Evolutionary conservation across 2,329 filamentous ascomycete genomes (phyloP), one percentile per base, ranked within the genome.

Genomic region (Didymellaceae sp.): DNA sequence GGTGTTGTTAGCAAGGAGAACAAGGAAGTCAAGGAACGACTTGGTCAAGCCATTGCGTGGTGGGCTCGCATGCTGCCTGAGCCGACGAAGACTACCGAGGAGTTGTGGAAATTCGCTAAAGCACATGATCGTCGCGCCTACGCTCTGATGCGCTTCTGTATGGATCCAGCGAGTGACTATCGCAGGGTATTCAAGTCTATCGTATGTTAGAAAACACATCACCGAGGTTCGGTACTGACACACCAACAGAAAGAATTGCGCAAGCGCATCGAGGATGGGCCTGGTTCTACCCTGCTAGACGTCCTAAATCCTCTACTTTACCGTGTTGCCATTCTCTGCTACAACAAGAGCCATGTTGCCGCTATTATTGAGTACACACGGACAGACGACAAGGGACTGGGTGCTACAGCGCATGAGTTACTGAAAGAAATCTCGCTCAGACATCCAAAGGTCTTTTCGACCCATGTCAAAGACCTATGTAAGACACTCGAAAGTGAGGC

Each of bases 311-410:
- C 91, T 5, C 79, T 99, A 13, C 78, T 97, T 4, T 96, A 96
- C 69, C 86, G 91, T 33, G 87, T 87, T 45, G 88, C 90, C 25
- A 86, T 90, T 50, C 81, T 99, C 57, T 83, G 96, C 59, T 97
- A 95, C 77, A 99, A 97, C 76, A 87, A 90, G 66, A 97, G 93
- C 69, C 92, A 99, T 69, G 86, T 99, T 14, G 86, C 92, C 3
- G 86, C 90, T 0, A 93, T 97, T 56, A 90, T 97, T 78, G 87
- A 91, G 50, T 89, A 88, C 65, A 91, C 92, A 9, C 87, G 91
- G 64, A 92, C 86, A 8, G 88, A 97, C 66, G 88, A 92, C 65
- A 85, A 89, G 39, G 87, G 86, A 0, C 79, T 97, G 39, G 90
- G 88, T 5, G 78, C 83, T 16, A 86, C 89, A 11, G 93, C 94